A percentile compares a stretch with the other conserved stretches of the same genome.
These are phyloP conservation scores for Turnera subulata DNA, from an alignment of 345 rosid genomes.

Conservation along the genomic window DNA sequence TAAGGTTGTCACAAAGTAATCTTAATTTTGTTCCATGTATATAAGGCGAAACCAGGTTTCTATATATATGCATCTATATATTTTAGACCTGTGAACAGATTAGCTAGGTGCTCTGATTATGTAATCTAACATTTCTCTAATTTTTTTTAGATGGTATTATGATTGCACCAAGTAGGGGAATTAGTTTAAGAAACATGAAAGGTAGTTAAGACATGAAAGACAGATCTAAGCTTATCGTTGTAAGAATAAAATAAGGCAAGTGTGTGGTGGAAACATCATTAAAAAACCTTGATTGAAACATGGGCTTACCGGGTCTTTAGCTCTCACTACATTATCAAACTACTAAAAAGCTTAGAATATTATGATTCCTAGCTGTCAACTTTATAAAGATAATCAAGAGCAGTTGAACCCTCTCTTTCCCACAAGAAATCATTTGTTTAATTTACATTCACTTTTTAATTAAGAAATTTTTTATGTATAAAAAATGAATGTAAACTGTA, in stretches of 20 bases:
- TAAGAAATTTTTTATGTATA: background rate
- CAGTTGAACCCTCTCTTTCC: slow-evolving; percentile 15
- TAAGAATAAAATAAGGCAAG: slow-evolving; percentile 6
- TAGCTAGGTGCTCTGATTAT: no score
- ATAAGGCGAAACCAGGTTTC: no score
- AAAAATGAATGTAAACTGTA: background rate
- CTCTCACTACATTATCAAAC: no score
- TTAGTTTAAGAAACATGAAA: background rate
- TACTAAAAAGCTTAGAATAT: background rate
- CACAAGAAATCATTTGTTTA: slow-evolving; percentile 21
- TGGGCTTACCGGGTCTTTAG: slow-evolving; percentile 15
- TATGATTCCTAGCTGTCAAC: slow-evolving; percentile 22
- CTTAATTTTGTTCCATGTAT: no score
- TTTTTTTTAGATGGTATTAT: no score
- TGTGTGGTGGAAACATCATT: background rate
- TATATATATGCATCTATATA: no score
- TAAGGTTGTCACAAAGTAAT: no score
- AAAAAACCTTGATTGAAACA: slow-evolving; percentile 17
- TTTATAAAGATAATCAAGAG: slow-evolving; percentile 12
- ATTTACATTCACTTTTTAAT: background rate
- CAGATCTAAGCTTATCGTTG: background rate
- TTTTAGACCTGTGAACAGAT: no score
- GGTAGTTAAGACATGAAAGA: slow-evolving; percentile 7
- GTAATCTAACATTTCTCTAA: no score
- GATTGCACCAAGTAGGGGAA: no score